A percentile compares a stretch with the other conserved stretches of the same genome.
phyloP scores from a whole-genome alignment of 345 rosid species.

The Populus ilicifolia region DNA sequence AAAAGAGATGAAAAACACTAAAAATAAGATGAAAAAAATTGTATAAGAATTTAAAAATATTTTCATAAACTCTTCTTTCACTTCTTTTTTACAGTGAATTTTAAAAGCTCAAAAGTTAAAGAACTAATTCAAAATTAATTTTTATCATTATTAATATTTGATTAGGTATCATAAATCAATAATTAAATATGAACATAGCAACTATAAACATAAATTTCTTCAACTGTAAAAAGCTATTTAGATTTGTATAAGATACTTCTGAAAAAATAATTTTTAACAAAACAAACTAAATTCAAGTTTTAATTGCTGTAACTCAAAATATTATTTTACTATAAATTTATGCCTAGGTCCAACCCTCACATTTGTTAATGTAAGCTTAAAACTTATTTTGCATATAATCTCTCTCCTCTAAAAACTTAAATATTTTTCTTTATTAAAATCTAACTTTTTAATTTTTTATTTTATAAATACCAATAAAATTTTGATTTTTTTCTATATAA shows the following conservation, averaged over 20 bases:
- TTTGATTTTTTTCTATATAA: no score
- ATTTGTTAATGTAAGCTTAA: not conserved
- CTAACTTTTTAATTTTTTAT: no score
- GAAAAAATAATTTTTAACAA: no score
- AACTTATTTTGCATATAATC: not conserved
- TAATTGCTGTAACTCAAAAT: not conserved
- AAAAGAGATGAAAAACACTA: not conserved
- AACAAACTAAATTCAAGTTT: no score
- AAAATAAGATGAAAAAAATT: not conserved
- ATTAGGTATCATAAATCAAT: not conserved
- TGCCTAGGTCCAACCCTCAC: fast-evolving
- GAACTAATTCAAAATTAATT: not conserved
- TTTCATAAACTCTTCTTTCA: not conserved
- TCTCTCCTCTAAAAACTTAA: not conserved
- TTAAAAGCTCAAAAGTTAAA: not conserved
- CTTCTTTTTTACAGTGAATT: not conserved
- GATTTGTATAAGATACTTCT: not conserved
- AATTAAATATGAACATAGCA: not conserved
- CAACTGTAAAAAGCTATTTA: fast-evolving
- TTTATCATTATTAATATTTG: not conserved
- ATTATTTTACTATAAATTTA: not conserved
- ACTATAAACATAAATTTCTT: not conserved
- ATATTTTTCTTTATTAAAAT: fast-evolving
- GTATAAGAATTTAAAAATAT: no score
- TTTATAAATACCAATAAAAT: no score